Base-by-base conservation (phyloP, 345 rosid species). In the Durio zibethinus region DNA sequence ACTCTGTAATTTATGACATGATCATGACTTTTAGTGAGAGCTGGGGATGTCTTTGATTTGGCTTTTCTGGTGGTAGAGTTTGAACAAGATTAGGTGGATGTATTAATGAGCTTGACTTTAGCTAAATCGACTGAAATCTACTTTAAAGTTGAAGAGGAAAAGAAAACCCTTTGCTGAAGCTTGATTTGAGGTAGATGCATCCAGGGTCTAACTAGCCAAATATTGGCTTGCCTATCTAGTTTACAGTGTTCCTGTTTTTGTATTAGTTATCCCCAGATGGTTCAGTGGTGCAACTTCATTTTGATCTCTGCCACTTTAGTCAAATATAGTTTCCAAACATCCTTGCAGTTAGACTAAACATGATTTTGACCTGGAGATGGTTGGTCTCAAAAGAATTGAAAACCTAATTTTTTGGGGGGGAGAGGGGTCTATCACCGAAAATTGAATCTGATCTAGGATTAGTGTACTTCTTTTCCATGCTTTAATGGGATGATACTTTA, bases 31-130 rank as follows among this genome's bases (percentile, higher is more conserved):
- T 16, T 68, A 25, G 36, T 43, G 54, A 45, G 52, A 68, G 16
- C 47, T 65, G 23, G 29, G 50, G 21, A 38, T 38, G 18, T 66
- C 29, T 65, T n/a, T 20, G 71, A 43, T 57, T 57, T 21, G 29
- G 31, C 62, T 57, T 54, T 23, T 0, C 15, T 57, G 62, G 62
- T 10, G 15, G 15, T 23, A 57, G 62, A 27, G n/a, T n/a, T 27
- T 60, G 18, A 25, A 57, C 33, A 31, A 61, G 66, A 61, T 61
- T 29, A 12, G 65, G 18, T 61, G 38, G 38, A 61, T 29, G 38
- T 65, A 3, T 54, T 54, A 54, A 64, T 64, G 69, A n/a, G 29
- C 29, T 65, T 65, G 70, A 36, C 70, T 65, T 65, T 20, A 20
- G 27, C 47, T 15, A 65, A 65, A 65, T 36, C 45, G 20, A 36